Conservation (phyloP, 352 stramenopile genomes). For the Globisporangium splendens region DNA sequence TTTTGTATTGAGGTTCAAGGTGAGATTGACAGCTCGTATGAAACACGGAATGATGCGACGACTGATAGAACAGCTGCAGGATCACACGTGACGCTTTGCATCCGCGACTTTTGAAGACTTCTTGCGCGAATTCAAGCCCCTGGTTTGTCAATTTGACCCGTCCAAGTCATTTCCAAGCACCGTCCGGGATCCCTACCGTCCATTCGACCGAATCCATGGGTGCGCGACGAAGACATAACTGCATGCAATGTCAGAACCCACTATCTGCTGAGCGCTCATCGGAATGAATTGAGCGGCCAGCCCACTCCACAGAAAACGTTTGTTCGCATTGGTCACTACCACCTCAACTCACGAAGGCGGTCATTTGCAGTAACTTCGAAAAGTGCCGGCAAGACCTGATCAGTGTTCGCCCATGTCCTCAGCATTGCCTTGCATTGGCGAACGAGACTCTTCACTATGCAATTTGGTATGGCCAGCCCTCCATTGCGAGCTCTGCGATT, state of each 20-base stretch:
- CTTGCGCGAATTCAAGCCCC: conserved; percentile 75
- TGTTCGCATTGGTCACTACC: conserved; percentile 56
- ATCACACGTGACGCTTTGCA: no score
- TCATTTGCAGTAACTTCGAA: conserved; percentile 35
- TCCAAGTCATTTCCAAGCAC: conserved; percentile 58
- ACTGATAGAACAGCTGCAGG: no score
- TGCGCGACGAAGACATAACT: conserved; percentile 51
- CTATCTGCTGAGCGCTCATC: conserved; percentile 32
- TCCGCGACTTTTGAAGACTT: conserved; percentile 83
- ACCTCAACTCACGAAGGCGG: conserved; percentile 39
- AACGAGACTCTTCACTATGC: conserved; percentile 82
- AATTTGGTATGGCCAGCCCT: conserved; percentile 60
- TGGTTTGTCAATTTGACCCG: conserved; percentile 69
- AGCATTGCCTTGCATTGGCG: conserved; percentile 39
- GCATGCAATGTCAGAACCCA: conserved; percentile 45
- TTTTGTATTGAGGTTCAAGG: no score
- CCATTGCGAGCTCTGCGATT: conserved; percentile 64
- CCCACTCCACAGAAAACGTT: conserved; percentile 36
- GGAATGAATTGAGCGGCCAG: conserved; percentile 22
- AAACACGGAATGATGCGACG: no score
- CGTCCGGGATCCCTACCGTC: no score
- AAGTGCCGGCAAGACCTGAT: conserved; percentile 49
- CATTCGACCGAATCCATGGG: conserved; percentile 44
- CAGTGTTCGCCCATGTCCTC: conserved; percentile 10
- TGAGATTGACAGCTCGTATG: no score